These are phyloP conservation scores for Circinella umbellata DNA, from an alignment of 371 early-diverging fungal species.

Conservation along the genomic window DNA sequence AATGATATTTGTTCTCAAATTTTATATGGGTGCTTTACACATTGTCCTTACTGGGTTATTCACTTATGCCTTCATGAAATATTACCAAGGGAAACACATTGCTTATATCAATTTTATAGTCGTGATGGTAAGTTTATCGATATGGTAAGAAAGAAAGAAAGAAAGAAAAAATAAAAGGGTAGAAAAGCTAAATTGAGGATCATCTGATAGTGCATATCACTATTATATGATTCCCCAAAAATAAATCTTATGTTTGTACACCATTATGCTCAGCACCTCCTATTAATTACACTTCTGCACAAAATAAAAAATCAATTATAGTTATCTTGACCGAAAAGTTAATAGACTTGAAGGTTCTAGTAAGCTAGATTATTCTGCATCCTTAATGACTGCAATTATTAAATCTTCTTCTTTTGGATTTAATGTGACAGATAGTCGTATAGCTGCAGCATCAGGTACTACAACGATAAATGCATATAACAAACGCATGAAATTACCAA, in stretches of 20 bases:
- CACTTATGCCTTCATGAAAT: constrained; percentile 60
- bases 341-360: constrained; percentile 54
- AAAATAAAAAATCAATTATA: constrained; percentile 17
- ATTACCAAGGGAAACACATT: constrained; percentile 50
- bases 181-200: background rate
- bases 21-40: constrained; percentile 66
- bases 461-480: constrained; percentile 54
- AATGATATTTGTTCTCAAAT: constrained; percentile 63
- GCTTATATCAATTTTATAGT: constrained; percentile 73
- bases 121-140: constrained; percentile 80
- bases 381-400: constrained; percentile 90
- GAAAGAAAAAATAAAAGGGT: background rate
- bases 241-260: background rate
- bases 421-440: constrained; percentile 52
- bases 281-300: too few species aligned
- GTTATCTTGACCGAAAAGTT: constrained; percentile 65
- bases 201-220: background rate
- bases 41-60: constrained; percentile 58
- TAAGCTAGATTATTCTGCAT: constrained; percentile 82
- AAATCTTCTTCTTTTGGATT: constrained; percentile 90
- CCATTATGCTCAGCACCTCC: background rate
- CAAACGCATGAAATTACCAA: constrained; percentile 55
- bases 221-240: background rate
- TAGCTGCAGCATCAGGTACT: background rate
- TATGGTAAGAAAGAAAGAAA: constrained; percentile 51